These are phyloP conservation scores for Dunaliella primolecta DNA, from an alignment of 139 green algal genomes.

Conservation along the genomic window DNA sequence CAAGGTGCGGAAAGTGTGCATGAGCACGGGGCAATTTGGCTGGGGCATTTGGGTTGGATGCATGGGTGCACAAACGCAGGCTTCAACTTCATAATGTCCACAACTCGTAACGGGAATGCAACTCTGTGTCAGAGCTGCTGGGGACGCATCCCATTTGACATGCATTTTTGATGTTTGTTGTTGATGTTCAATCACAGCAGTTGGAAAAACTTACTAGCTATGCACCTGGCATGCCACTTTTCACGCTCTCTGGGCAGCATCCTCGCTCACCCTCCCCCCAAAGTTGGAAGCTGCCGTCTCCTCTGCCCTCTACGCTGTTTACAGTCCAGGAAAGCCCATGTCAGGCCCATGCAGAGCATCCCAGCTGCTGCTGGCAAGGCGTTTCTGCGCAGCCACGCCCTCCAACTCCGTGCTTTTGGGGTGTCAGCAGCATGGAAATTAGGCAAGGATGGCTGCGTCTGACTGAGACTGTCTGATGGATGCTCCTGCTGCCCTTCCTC, in stretches of 20 bases:
- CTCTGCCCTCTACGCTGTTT: not conserved
- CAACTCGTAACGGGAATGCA: not conserved
- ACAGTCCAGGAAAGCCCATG: not conserved
- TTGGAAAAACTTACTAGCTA: no score
- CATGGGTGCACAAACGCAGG: no score
- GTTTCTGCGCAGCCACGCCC: not conserved
- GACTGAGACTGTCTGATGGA: no score
- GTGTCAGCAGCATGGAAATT: not conserved
- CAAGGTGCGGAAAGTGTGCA: no score
- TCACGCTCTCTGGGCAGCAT: no score
- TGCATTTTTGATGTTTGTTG: no score
- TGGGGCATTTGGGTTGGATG: no score
- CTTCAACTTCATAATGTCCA: not conserved
- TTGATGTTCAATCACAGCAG: not conserved
- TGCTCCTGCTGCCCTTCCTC: no score
- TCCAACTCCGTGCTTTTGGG: no score
- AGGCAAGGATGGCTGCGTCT: not conserved
- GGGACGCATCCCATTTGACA: no score
- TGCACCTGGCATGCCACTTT: no score
- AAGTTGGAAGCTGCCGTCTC: not conserved
- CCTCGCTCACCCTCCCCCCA: not conserved
- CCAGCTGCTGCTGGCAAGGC: not conserved
- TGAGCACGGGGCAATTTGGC: no score
- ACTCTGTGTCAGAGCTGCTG: not conserved
- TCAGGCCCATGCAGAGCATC: not conserved